phyloP scores from a whole-genome alignment of 1,284 basidiomycete genomes.

The Phellopilus nigrolimitatus region DNA sequence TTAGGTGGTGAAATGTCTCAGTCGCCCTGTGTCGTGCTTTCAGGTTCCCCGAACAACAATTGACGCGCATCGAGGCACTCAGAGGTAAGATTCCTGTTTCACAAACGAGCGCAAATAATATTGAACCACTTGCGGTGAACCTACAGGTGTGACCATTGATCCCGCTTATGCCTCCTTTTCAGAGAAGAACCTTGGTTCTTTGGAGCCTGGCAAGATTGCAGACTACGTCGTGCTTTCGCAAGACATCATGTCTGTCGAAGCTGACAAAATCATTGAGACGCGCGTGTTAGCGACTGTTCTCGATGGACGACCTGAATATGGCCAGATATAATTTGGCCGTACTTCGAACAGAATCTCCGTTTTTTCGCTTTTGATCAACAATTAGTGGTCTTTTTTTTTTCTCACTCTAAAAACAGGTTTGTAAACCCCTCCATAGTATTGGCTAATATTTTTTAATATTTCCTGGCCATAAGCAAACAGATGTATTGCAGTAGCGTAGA shows the following conservation, averaged over 20 bases:
- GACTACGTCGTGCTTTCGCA: conserved; percentile 81
- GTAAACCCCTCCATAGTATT: no score
- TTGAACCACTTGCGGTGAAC: background rate
- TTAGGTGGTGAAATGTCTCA: background rate
- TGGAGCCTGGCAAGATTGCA: conserved; percentile 74
- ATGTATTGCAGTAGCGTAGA: no score
- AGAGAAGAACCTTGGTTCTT: conserved; percentile 64
- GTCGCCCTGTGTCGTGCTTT: background rate
- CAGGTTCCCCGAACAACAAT: conserved; percentile 78
- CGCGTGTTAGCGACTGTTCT: conserved; percentile 73
- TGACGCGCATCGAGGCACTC: conserved; percentile 70
- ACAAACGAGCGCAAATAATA: background rate
- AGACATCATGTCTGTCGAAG: conserved; percentile 72
- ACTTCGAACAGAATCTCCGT: background rate
- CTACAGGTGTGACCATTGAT: conserved; percentile 65
- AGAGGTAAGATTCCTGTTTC: conserved; percentile 40
- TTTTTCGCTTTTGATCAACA: no score
- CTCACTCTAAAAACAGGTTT: no score
- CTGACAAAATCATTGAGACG: conserved; percentile 60
- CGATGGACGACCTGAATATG: conserved; percentile 70
- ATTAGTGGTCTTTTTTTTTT: no score
- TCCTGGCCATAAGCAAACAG: no score
- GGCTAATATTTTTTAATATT: no score
- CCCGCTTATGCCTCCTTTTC: conserved; percentile 86
- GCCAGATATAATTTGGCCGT: conserved; percentile 32